phyloP scores from a whole-genome alignment of 192 early-diverging fungal genomes.

The Tieghemiomyces parasiticus region DNA sequence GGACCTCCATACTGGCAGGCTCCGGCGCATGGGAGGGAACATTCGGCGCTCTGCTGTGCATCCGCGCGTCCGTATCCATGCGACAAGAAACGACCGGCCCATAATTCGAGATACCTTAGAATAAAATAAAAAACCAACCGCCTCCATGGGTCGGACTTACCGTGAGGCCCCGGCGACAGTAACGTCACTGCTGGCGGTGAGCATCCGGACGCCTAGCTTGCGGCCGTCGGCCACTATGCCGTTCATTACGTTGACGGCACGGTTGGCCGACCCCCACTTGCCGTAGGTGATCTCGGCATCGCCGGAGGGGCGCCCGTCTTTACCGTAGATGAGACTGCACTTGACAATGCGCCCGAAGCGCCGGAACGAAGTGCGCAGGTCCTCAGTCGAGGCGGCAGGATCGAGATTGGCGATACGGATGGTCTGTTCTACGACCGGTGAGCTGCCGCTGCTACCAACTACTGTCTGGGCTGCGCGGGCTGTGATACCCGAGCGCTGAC shows the following conservation, averaged over 20 bases:
- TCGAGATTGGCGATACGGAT: slow-evolving; percentile 29
- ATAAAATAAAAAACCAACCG: no score
- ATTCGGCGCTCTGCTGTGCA: no score
- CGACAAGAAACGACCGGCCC: no score
- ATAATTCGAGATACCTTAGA: no score
- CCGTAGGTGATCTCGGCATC: slow-evolving; percentile 26
- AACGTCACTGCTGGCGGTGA: no score
- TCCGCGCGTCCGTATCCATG: no score
- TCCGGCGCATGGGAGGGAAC: no score
- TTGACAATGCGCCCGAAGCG: slow-evolving; percentile 26
- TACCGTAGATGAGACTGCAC: slow-evolving; percentile 27
- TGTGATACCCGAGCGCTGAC: background rate
- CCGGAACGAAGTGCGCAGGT: slow-evolving; percentile 32
- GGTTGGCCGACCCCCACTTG: slow-evolving; percentile 19
- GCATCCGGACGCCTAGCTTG: slow-evolving; percentile 18
- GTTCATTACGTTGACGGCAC: slow-evolving; percentile 25
- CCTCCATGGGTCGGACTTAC: no score
- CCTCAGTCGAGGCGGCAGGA: slow-evolving; percentile 25
- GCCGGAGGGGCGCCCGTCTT: slow-evolving; percentile 23
- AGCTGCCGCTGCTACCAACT: slow-evolving; percentile 24
- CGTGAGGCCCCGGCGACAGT: no score
- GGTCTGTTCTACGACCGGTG: slow-evolving; percentile 20
- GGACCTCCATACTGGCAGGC: no score
- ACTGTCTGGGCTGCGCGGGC: slow-evolving; percentile 6
- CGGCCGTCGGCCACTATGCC: slow-evolving; percentile 29